A percentile compares a stretch with the other conserved stretches of the same genome.
Evolutionary conservation across 768 basidiomycete species (phyloP).

Genomic region (Pulveroboletus sp.): DNA sequence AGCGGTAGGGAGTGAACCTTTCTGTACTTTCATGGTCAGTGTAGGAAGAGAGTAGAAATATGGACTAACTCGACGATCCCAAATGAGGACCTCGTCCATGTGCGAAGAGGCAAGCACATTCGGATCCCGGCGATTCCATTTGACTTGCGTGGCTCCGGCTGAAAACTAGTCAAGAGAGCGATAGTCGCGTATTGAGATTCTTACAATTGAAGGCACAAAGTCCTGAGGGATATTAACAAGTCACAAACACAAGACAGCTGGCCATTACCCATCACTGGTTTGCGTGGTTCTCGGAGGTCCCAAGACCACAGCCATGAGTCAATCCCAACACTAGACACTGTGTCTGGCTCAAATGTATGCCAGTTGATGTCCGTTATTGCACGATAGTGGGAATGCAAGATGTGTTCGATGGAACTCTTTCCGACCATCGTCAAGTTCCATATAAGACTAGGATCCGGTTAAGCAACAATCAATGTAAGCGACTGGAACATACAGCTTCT

Average conservation of each 20-base stretch:
- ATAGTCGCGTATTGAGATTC: neutral
- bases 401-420: constrained; percentile 78
- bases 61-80: constrained; percentile 81
- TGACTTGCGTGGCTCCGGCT: constrained; percentile 93
- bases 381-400: constrained; percentile 85
- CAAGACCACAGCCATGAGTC: constrained; percentile 95
- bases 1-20: constrained; percentile 79
- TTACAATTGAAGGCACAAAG: constrained; percentile 56
- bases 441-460: constrained; percentile 53
- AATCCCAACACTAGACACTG: constrained; percentile 85
- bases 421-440: constrained; percentile 84
- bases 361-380: constrained; percentile 99
- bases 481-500: constrained; percentile 64
- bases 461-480: neutral
- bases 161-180: neutral
- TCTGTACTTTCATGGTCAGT: constrained; percentile 40
- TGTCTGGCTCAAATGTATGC: constrained; percentile 81
- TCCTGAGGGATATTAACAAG: constrained; percentile 31
- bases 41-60: neutral
- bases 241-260: neutral
- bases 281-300: constrained; percentile 73
- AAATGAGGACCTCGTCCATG: constrained; percentile 79
- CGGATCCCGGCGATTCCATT: constrained; percentile 89
- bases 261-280: constrained; percentile 60
- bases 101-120: constrained; percentile 90